Conservation (phyloP, 306 rosid species). For the Gastrolobium villosum region DNA sequence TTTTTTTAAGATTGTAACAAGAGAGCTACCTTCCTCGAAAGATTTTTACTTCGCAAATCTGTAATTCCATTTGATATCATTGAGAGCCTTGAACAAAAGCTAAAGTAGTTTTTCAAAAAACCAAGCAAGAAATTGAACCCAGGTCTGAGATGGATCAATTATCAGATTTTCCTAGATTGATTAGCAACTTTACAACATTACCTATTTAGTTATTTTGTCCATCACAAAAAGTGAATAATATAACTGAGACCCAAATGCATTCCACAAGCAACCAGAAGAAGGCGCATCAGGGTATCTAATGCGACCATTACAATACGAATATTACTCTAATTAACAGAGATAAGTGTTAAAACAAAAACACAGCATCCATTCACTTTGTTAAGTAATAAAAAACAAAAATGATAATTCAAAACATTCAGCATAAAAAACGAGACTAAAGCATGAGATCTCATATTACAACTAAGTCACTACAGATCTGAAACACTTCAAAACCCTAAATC, state of each 20-base stretch:
- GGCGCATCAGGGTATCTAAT: neutral
- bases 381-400: neutral
- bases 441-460: conserved; percentile 2
- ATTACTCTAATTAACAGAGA: neutral
- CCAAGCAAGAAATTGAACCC: no score
- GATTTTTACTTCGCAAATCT: neutral
- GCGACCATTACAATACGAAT: neutral
- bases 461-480: conserved; percentile 27
- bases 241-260: neutral
- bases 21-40: no score
- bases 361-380: neutral
- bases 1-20: no score
- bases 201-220: neutral
- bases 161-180: neutral
- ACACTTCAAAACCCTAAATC: conserved; percentile 7
- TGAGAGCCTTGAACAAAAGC: neutral
- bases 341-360: neutral
- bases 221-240: neutral
- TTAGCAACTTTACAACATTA: neutral
- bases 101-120: no score
- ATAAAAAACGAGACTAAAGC: conserved; percentile 30
- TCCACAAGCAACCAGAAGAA: neutral
- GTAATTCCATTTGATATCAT: neutral
- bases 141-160: no score
- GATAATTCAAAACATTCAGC: conserved; percentile 3